These are phyloP conservation scores for Yarrowia alimentaria DNA, from an alignment of 805 yeast genomes.

Conservation along the genomic window DNA sequence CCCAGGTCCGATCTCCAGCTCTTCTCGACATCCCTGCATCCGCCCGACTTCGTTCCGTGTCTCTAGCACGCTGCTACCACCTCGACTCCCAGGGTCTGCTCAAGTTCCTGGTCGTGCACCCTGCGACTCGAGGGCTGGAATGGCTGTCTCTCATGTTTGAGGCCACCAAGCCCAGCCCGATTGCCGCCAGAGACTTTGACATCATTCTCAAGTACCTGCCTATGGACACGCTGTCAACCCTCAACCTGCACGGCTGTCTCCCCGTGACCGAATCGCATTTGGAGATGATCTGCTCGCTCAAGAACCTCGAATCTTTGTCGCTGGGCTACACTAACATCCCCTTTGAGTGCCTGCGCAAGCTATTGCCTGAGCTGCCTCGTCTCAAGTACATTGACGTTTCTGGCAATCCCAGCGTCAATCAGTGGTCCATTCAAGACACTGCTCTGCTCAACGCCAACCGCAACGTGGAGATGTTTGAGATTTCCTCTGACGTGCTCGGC, in stretches of 20 bases:
- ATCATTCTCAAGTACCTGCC: conserved; percentile 47
- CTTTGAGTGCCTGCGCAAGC: conserved; percentile 33
- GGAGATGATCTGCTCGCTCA: conserved; percentile 36
- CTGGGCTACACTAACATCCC: conserved; percentile 39
- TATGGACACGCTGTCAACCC: conserved; percentile 43
- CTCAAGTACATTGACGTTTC: conserved; percentile 65
- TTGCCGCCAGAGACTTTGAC: conserved; percentile 50
- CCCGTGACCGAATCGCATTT: conserved; percentile 48
- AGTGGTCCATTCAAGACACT: conserved; percentile 55
- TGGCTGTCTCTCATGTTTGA: conserved; percentile 71
- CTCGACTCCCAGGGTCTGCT: conserved; percentile 70
- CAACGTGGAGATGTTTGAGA: conserved; percentile 62
- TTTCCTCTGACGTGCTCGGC: conserved; percentile 39
- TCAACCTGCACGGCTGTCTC: conserved; percentile 61
- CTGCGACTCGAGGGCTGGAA: conserved; percentile 54
- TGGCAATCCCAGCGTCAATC: conserved; percentile 56
- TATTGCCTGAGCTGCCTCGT: conserved; percentile 34
- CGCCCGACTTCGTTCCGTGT: conserved; percentile 69
- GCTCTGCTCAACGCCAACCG: conserved; percentile 48
- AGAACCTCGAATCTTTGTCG: conserved; percentile 36
- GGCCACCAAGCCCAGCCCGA: conserved; percentile 58
- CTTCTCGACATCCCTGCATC: conserved; percentile 55
- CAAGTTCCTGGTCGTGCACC: conserved; percentile 68
- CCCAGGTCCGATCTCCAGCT: conserved; percentile 66
- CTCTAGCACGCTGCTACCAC: conserved; percentile 62